A percentile compares a stretch with the other conserved stretches of the same genome.
Conservation (phyloP, 2,329 filamentous ascomycete species). For the Ophiostoma sp. region DNA sequence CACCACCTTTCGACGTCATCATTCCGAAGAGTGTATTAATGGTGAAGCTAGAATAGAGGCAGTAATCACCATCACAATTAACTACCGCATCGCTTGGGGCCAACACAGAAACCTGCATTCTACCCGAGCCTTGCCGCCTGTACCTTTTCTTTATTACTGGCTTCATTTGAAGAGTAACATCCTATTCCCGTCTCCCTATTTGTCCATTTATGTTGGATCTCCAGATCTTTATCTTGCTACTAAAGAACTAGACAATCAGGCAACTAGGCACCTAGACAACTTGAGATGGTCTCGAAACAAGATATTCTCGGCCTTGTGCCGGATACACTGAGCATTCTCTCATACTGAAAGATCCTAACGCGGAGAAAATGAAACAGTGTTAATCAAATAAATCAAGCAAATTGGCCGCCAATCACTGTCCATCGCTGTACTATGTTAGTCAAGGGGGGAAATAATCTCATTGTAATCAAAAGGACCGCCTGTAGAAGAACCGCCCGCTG, state of each 20-base stretch:
- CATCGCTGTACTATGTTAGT: not conserved
- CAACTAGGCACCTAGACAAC: no score
- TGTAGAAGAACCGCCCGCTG: not conserved
- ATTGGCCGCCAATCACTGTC: not conserved
- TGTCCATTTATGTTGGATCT: not conserved
- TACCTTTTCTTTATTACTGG: not conserved
- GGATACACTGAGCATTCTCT: not conserved
- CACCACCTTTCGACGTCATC: conserved; percentile 9
- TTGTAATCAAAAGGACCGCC: not conserved
- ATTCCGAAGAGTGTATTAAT: not conserved
- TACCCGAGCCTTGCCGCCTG: not conserved
- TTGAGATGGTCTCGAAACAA: no score
- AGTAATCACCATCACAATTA: not conserved
- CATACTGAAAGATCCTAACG: not conserved
- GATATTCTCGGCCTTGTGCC: not conserved
- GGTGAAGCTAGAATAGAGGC: not conserved
- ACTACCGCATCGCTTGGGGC: not conserved
- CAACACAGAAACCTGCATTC: not conserved
- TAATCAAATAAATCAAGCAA: conserved; percentile 4
- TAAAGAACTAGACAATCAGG: no score
- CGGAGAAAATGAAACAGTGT: conserved; percentile 4
- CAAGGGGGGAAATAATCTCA: not conserved
- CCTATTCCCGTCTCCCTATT: not conserved
- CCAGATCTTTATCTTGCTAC: not conserved
- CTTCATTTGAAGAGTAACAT: not conserved